These are phyloP conservation scores for Hypoxylon lenormandii DNA, from an alignment of 495 filamentous ascomycete genomes.

Conservation along the genomic window DNA sequence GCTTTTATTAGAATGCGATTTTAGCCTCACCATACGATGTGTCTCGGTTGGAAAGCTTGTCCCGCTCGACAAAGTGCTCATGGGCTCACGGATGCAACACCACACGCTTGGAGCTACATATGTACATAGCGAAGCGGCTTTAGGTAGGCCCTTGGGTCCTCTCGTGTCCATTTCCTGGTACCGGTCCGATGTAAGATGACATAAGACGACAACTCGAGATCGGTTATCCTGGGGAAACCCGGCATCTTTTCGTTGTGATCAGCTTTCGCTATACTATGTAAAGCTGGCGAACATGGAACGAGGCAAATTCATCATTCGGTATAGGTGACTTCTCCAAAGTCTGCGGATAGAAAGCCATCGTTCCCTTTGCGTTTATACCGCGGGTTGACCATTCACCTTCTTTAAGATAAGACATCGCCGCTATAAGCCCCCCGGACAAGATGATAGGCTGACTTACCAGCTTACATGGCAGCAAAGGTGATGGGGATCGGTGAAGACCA, in stretches of 20 bases:
- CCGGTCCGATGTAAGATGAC: conserved; percentile 5
- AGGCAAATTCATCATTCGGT: conserved; percentile 14
- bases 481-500: conserved; percentile 21
- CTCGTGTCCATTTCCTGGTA: too few species aligned
- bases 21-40: conserved; percentile 18
- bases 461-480: background rate
- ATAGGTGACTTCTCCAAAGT: background rate
- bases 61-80: conserved; percentile 20
- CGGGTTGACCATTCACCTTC: conserved; percentile 11
- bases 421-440: conserved; percentile 36
- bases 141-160: too few species aligned
- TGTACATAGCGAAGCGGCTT: conserved; percentile 27
- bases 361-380: conserved; percentile 16
- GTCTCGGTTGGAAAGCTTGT: conserved; percentile 12
- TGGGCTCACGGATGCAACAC: conserved; percentile 15
- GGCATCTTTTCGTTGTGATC: background rate
- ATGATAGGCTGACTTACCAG: background rate
- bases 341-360: too few species aligned
- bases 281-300: conserved; percentile 13
- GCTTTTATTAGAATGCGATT: background rate
- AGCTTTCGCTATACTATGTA: too few species aligned
- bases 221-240: conserved; percentile 38
- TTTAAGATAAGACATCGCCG: conserved; percentile 28
- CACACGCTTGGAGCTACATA: background rate
- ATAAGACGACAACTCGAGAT: conserved; percentile 11